These are phyloP conservation scores for Moniliophthora roreri DNA, from an alignment of 1,284 basidiomycete genomes.

Conservation along the genomic window DNA sequence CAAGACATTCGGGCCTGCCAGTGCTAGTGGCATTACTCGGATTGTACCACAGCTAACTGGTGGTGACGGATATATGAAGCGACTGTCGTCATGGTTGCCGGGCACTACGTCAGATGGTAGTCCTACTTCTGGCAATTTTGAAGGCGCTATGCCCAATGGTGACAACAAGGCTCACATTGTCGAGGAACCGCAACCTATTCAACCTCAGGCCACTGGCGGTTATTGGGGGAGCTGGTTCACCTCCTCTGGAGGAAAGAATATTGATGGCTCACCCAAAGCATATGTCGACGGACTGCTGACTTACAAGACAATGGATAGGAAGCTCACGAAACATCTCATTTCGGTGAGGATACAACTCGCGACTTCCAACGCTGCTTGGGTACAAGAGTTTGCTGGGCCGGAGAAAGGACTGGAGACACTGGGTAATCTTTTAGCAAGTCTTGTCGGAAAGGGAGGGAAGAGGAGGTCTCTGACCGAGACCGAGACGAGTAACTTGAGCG, in stretches of 20 bases:
- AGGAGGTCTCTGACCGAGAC: conserved; percentile 57
- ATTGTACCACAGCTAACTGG: conserved; percentile 71
- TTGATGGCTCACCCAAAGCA: conserved; percentile 49
- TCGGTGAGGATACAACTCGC: conserved; percentile 85
- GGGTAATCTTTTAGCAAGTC: conserved; percentile 50
- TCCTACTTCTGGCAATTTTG: conserved; percentile 22
- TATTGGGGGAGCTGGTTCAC: conserved; percentile 76
- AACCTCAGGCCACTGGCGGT: conserved; percentile 71
- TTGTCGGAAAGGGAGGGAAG: conserved; percentile 67
- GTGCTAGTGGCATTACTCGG: conserved; percentile 52
- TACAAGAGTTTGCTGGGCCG: conserved; percentile 69
- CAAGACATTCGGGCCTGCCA: conserved; percentile 61
- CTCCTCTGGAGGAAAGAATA: conserved; percentile 57
- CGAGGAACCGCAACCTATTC: conserved; percentile 39
- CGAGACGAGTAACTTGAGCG: conserved; percentile 69
- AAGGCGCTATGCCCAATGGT: not conserved
- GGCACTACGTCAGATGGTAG: conserved; percentile 52
- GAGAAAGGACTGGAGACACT: conserved; percentile 71
- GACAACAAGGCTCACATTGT: not conserved
- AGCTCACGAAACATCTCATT: conserved; percentile 77
- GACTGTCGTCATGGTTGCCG: conserved; percentile 57
- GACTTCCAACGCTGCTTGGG: conserved; percentile 79
- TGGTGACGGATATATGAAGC: conserved; percentile 69
- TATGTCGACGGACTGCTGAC: conserved; percentile 61
- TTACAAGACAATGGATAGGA: conserved; percentile 52